Evolutionary conservation across 2,329 filamentous ascomycete genomes (phyloP).

Genomic region (Talaromyces sp.): DNA sequence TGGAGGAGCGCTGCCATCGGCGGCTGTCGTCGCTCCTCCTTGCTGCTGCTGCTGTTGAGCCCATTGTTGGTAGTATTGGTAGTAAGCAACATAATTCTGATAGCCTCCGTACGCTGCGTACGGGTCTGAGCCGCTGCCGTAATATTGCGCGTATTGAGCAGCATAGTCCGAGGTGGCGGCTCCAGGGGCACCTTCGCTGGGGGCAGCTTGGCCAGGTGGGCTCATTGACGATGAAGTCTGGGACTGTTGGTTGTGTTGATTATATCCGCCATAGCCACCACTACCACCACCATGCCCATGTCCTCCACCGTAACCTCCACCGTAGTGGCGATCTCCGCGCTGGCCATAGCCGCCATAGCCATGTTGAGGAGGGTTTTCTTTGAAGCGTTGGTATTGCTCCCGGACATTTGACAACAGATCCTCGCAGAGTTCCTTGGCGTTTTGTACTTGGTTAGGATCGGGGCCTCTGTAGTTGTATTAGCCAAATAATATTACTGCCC

Average conservation of each 20-base stretch:
- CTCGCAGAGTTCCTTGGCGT: conserved; percentile 81
- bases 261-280: conserved; percentile 16
- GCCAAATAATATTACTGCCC: conserved; percentile 9
- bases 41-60: conserved; percentile 44
- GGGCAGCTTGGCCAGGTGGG: conserved; percentile 38
- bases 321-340: conserved; percentile 39
- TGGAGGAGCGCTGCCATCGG: conserved; percentile 40
- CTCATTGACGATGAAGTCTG: conserved; percentile 37
- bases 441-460: conserved; percentile 76
- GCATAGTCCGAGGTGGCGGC: conserved; percentile 57
- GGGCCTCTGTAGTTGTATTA: conserved; percentile 61
- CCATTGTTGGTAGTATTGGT: conserved; percentile 67
- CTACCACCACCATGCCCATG: conserved; percentile 1
- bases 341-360: conserved; percentile 55
- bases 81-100: conserved; percentile 58
- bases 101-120: conserved; percentile 91
- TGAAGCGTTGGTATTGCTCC: conserved; percentile 86
- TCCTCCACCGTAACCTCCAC: conserved; percentile 25
- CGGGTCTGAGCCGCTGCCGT: conserved; percentile 59
- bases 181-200: conserved; percentile 22
- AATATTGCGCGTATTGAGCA: conserved; percentile 79
- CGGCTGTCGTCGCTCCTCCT: conserved; percentile 33
- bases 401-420: conserved; percentile 82
- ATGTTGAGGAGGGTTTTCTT: conserved; percentile 67
- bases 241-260: conserved; percentile 34